Base-by-base conservation (phyloP, 768 basidiomycete genomes). In the Hygrocybe punicea region DNA sequence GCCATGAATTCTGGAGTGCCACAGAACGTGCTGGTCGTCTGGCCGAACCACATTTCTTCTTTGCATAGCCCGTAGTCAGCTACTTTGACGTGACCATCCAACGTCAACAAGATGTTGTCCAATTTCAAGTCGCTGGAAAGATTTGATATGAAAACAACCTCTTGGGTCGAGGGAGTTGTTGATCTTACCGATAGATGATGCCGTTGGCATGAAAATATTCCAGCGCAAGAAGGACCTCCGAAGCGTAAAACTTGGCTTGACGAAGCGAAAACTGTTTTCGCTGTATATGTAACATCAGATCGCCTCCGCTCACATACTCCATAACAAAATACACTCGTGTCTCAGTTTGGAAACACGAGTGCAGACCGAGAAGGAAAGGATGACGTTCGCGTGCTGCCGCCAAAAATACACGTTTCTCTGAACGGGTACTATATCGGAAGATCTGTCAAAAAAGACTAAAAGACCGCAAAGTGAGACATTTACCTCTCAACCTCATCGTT, bases 1-100 rank as follows among this genome's bases (percentile, higher is more conserved):
- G 97, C 97, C 97, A 99, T 98, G 73, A 98, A 98, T 71, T 99
- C 97, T 0, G 97, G 97, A 16, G 97, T 99, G 52, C 97, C 97
- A 74, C 97, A 99, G 76, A 99, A 99, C 3, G 97, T 99, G 71
- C 92, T 93, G 2, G 97, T 99, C 19, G 95, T 98, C 65, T 87
- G 85, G 14, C 94, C 94, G 62, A 81, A 85, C 91, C 92, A 95
- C 96, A 99, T 98, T 17, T 98, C 93, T 69, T 98, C 97, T 71
- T 99, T 99, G 75, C 97, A 99, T 45, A 99, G 78, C 73, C 97
- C 97, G 71, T 98, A 99, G 78, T 98, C 97, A 52, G 94, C 97
- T 13, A 99, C 94, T 73, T 98, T 98, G 64, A 99, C 91, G 68
- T 99, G 97, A 0, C 97, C 97, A 60, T 98, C 97, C 33, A 97